Percentiles rank a stretch among this genome's conserved stretches.
phyloP scores from a whole-genome alignment of 2,329 filamentous ascomycete species.

The Pseudogymnoascus sp. region DNA sequence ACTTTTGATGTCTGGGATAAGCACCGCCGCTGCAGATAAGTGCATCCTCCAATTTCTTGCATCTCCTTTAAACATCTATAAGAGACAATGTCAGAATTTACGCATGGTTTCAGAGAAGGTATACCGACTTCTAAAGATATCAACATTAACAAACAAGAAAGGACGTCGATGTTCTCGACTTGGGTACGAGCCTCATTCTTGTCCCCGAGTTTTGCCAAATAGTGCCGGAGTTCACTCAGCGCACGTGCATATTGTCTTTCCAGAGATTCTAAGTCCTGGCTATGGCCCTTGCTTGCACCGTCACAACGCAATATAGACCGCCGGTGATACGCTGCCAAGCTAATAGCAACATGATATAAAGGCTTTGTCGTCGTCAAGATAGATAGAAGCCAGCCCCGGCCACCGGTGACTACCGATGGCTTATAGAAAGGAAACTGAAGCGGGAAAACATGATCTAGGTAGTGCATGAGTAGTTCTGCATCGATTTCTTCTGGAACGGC shows the following conservation, averaged over 20 bases:
- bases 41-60: slow-evolving; percentile 43
- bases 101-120: neutral
- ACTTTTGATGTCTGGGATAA: slow-evolving; percentile 35
- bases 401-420: slow-evolving; percentile 43
- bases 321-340: slow-evolving; percentile 48
- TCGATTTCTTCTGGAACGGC: slow-evolving; percentile 11
- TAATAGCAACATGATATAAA: slow-evolving; percentile 46
- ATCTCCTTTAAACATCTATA: slow-evolving; percentile 30
- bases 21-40: slow-evolving; percentile 40
- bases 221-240: slow-evolving; percentile 29
- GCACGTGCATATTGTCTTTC: slow-evolving; percentile 29
- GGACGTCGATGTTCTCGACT: slow-evolving; percentile 43
- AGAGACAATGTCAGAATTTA: neutral
- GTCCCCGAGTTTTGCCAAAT: slow-evolving; percentile 26
- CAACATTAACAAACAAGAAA: slow-evolving; percentile 19
- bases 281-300: slow-evolving; percentile 14
- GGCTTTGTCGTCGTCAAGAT: slow-evolving; percentile 46
- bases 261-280: neutral
- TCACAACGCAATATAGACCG: slow-evolving; percentile 35
- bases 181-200: slow-evolving; percentile 40
- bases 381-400: slow-evolving; percentile 51
- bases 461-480: slow-evolving; percentile 42
- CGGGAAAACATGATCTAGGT: slow-evolving; percentile 53
- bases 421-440: slow-evolving; percentile 55
- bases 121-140: slow-evolving; percentile 17